These are phyloP conservation scores for Tricholoma furcatifolium DNA, from an alignment of 768 basidiomycete species.

Conservation along the genomic window DNA sequence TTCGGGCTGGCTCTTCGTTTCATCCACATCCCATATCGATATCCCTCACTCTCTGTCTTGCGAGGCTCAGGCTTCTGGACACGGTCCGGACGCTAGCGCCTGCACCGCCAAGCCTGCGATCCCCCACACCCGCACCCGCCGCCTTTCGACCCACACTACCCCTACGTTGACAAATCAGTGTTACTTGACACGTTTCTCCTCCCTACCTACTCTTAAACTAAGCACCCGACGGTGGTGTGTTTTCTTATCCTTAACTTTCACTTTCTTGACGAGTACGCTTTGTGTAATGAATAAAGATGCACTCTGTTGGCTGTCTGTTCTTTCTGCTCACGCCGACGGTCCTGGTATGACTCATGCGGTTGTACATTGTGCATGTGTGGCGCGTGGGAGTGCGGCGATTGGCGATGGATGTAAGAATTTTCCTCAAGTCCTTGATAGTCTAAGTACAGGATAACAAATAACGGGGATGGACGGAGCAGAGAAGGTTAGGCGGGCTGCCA, in stretches of 20 bases:
- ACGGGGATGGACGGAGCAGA: no score
- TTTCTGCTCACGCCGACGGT: neutral
- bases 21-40: neutral
- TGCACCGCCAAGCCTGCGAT: slow-evolving; percentile 7
- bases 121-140: neutral
- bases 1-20: no score
- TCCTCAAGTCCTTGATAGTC: no score
- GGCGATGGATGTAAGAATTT: no score
- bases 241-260: slow-evolving; percentile 5
- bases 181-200: neutral
- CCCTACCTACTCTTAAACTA: neutral
- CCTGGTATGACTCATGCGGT: neutral
- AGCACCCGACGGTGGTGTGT: neutral
- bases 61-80: slow-evolving; percentile 11
- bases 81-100: slow-evolving; percentile 16
- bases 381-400: no score
- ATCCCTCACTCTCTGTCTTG: neutral
- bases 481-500: no score
- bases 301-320: neutral
- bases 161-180: neutral
- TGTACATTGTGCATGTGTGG: no score
- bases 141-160: no score
- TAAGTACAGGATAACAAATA: no score
- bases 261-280: slow-evolving; percentile 1
- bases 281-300: slow-evolving; percentile 9